Conservation (phyloP, 192 early-diverging fungal genomes). For the Cetraspora pellucida region DNA sequence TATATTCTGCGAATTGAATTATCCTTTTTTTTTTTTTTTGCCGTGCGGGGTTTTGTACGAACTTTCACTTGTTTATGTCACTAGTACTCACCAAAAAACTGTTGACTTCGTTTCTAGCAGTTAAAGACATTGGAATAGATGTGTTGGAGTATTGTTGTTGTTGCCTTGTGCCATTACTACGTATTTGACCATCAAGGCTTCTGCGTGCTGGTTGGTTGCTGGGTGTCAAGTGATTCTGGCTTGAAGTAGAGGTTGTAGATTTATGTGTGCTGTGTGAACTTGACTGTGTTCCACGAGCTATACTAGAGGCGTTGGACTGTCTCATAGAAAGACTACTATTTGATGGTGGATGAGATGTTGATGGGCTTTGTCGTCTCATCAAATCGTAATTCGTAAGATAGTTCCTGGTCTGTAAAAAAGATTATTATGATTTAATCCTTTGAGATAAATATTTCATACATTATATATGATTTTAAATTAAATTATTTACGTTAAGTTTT, state of each 20-base stretch:
- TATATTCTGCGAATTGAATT: too few relatives aligned
- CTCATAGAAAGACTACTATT: not conserved
- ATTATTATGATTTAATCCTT: not conserved
- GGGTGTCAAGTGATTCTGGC: not conserved
- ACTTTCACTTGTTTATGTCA: too few relatives aligned
- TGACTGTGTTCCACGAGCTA: not conserved
- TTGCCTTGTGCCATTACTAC: too few relatives aligned
- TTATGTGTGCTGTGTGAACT: not conserved
- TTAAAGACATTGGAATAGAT: too few relatives aligned
- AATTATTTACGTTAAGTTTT: conserved; percentile 18
- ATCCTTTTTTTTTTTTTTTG: too few relatives aligned
- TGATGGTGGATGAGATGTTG: not conserved
- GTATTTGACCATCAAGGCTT: not conserved
- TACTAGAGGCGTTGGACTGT: not conserved
- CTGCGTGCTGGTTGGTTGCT: not conserved
- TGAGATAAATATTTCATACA: not conserved
- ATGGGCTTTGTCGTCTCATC: not conserved
- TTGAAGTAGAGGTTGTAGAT: not conserved
- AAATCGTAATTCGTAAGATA: conserved; percentile 21
- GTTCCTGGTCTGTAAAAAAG: conserved; percentile 1
- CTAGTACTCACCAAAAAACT: too few relatives aligned
- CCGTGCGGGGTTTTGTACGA: too few relatives aligned
- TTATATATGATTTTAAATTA: not conserved
- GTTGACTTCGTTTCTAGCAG: too few relatives aligned
- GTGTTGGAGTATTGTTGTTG: too few relatives aligned